Conservation (phyloP, 805 yeast species). For the Candida loeiensis region DNA sequence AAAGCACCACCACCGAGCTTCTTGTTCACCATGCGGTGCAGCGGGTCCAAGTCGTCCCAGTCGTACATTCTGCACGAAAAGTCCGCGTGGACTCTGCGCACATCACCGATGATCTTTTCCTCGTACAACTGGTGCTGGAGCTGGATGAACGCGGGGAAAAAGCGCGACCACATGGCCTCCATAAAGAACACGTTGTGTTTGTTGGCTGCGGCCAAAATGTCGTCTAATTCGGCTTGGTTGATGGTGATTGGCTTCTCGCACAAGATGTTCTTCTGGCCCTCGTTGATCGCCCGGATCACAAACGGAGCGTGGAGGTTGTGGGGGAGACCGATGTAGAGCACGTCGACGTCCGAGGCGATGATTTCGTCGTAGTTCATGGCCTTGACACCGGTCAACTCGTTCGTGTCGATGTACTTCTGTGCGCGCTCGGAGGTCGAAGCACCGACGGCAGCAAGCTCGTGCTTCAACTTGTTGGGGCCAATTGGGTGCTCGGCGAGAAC, state of each 20-base stretch:
- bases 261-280: slow-evolving; percentile 49
- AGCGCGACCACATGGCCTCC: slow-evolving; percentile 62
- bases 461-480: slow-evolving; percentile 24
- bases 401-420: slow-evolving; percentile 22
- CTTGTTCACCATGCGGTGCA: slow-evolving; percentile 38
- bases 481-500: slow-evolving; percentile 20
- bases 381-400: slow-evolving; percentile 9
- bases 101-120: slow-evolving; percentile 44
- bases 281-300: slow-evolving; percentile 38
- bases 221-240: slow-evolving; percentile 42
- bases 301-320: slow-evolving; percentile 50
- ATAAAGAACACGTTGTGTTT: slow-evolving; percentile 43
- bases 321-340: slow-evolving; percentile 55
- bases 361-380: slow-evolving; percentile 41
- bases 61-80: slow-evolving; percentile 36
- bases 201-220: slow-evolving; percentile 42
- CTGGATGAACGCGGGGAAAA: slow-evolving; percentile 42
- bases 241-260: slow-evolving; percentile 56
- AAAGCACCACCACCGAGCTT: slow-evolving; percentile 54
- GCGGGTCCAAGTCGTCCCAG: slow-evolving; percentile 17
- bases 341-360: slow-evolving; percentile 42
- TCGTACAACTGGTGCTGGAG: slow-evolving; percentile 34
- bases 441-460: slow-evolving; percentile 39
- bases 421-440: slow-evolving; percentile 36
- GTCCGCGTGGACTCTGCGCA: slow-evolving; percentile 43